Percentiles rank a stretch among this genome's conserved stretches.
These are phyloP conservation scores for Chrysosphaeria jannelii DNA, from an alignment of 2,329 filamentous ascomycete genomes.

Conservation along the genomic window DNA sequence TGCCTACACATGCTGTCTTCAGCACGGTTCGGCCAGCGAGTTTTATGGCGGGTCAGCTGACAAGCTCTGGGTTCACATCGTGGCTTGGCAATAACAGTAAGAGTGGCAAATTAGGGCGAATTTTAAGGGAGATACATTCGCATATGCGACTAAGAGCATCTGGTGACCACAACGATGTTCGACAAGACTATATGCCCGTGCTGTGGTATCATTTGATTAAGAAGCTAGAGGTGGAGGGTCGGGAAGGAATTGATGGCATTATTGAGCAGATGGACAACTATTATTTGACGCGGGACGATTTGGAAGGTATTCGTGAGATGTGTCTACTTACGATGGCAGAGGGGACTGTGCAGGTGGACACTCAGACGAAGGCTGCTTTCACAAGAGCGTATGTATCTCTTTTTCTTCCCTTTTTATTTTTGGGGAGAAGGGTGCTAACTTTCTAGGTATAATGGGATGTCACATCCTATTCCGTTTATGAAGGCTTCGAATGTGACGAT, in stretches of 20 bases:
- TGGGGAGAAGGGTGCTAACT: no score
- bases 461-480: conserved; percentile 85
- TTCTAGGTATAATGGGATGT: conserved; percentile 58
- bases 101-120: conserved; percentile 43
- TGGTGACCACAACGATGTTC: conserved; percentile 74
- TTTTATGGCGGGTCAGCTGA: conserved; percentile 52
- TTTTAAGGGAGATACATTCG: conserved; percentile 77
- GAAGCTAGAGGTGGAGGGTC: conserved; percentile 46
- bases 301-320: conserved; percentile 73
- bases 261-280: conserved; percentile 96
- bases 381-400: conserved; percentile 66
- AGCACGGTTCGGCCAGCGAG: conserved; percentile 81
- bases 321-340: conserved; percentile 64
- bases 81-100: conserved; percentile 96
- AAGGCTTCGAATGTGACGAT: conserved; percentile 54
- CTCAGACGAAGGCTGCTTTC: conserved; percentile 66
- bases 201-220: conserved; percentile 60
- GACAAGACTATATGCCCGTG: conserved; percentile 76
- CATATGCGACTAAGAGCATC: conserved; percentile 85
- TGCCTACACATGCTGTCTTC: conserved; percentile 89
- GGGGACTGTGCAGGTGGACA: conserved; percentile 45
- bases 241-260: conserved; percentile 49
- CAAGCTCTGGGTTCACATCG: conserved; percentile 47
- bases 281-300: conserved; percentile 80
- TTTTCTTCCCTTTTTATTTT: neutral